Evolutionary conservation across 108 stramenopile species (phyloP), one percentile per base, ranked within the genome.

Genomic region (Licmophora abbreviata): DNA sequence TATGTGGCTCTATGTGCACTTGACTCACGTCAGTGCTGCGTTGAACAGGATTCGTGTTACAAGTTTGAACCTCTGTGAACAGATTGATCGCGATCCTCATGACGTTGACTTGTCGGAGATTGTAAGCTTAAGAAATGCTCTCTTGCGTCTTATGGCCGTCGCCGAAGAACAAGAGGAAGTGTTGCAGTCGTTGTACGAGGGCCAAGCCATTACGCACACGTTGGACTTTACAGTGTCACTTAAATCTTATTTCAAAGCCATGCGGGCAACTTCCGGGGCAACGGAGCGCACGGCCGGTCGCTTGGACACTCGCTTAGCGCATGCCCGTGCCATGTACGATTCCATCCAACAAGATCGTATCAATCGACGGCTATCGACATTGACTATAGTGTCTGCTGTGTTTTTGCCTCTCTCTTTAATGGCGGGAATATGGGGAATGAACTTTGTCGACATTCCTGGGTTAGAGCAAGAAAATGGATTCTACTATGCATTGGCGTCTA

Each of bases 401-500:
- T 75, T 75, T 47, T 64, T 75, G 65, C 74, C 74, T 1, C 35
- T 75, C 20, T 71, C 74, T 28, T 44, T 75, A 8, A 31, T 75
- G 18, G 46, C 61, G 9, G 74, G 74, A 25, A 62, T 72, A 18
- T 72, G 61, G 56, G 74, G 74, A 28, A 75, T 75, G 74, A 75
- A 75, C 42, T 75, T 75, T 45, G 56, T 48, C 14, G 41, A 51
- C 17, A 75, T 75, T 59, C 74, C 74, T 23, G 74, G 67, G 38
- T 50, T 75, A 1, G 18, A 50, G 18, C 35, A 30, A 42, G 56
- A 70, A 28, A 61, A 60, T 38, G 74, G 63, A 35, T 75, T 67
- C 26, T 56, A 56, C 18, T 44, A 44, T 21, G 58, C 56, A 14
- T 32, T 70, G 4, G 29, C 54, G 23, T 56, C 52, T 12, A 70